phyloP scores from a whole-genome alignment of 2,329 filamentous ascomycete species.

The Neocatenulostroma microsporum region DNA sequence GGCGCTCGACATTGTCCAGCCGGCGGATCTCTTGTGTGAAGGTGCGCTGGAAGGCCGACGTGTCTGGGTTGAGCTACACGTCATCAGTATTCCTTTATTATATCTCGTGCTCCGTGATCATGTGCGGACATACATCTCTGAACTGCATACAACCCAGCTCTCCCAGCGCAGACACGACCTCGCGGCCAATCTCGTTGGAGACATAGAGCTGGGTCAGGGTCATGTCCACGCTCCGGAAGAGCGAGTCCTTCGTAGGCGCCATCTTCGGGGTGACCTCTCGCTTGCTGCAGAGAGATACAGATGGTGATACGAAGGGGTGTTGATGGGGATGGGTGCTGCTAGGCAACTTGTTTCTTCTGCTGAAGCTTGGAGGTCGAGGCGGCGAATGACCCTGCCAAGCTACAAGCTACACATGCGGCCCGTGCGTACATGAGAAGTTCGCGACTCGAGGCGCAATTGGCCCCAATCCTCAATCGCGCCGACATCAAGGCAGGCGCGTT shows the following conservation, averaged over 20 bases:
- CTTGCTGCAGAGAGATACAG: no score
- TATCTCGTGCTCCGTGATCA: conserved; percentile 20
- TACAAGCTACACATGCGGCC: no score
- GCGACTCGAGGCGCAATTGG: no score
- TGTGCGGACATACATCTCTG: conserved; percentile 89
- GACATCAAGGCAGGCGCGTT: no score
- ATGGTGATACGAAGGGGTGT: no score
- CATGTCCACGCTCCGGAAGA: conserved; percentile 99
- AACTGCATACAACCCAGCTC: conserved; percentile 97
- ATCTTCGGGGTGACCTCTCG: no score
- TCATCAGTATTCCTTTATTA: conserved; percentile 12
- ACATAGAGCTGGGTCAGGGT: conserved; percentile 99
- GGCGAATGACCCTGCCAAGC: no score
- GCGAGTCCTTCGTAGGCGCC: conserved; percentile 68
- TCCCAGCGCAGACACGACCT: conserved; percentile 92
- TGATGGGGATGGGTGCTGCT: no score
- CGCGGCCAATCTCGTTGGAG: conserved; percentile 95
- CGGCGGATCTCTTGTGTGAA: conserved; percentile 97
- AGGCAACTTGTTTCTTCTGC: no score
- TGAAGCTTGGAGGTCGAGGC: no score
- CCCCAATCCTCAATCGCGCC: no score
- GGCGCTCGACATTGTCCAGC: conserved; percentile 95
- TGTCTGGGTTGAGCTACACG: conserved; percentile 76
- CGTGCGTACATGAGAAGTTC: no score
- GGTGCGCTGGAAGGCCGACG: conserved; percentile 90